phyloP scores from a whole-genome alignment of 2,329 filamentous ascomycete genomes.

The Raffaelea ambrosiae region DNA sequence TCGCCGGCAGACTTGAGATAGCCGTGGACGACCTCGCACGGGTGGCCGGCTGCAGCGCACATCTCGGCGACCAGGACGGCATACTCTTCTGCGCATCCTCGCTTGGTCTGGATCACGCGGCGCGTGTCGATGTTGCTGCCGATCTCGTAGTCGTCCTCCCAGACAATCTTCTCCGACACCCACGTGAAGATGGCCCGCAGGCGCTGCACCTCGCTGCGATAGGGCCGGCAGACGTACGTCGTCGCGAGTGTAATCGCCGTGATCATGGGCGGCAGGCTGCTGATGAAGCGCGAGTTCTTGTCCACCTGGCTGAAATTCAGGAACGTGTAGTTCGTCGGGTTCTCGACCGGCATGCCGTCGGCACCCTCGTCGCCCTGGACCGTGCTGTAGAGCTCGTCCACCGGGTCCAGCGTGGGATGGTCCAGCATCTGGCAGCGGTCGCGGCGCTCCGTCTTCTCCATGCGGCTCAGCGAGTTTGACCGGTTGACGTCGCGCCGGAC shows the following conservation, averaged over 20 bases:
- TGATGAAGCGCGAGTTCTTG: constrained; percentile 90
- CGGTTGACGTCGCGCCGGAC: constrained; percentile 92
- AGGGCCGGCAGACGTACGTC: constrained; percentile 86
- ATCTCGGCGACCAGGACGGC: constrained; percentile 84
- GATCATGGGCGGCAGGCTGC: constrained; percentile 70
- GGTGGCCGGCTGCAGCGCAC: constrained; percentile 82
- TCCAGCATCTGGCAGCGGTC: constrained; percentile 95
- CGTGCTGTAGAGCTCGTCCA: constrained; percentile 78
- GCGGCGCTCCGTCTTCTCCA: constrained; percentile 73
- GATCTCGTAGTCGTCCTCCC: constrained; percentile 94
- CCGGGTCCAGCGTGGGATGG: constrained; percentile 75
- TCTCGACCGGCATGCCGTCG: constrained; percentile 72
- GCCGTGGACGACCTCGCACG: constrained; percentile 78
- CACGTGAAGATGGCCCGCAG: constrained; percentile 94
- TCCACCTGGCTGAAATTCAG: constrained; percentile 84
- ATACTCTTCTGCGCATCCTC: constrained; percentile 83
- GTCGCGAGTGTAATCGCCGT: constrained; percentile 78
- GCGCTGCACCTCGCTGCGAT: constrained; percentile 87
- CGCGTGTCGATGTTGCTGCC: constrained; percentile 71
- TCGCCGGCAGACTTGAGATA: constrained; percentile 91
- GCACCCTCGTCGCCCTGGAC: constrained; percentile 85
- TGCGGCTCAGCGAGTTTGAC: constrained; percentile 84
- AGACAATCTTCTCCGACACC: constrained; percentile 88
- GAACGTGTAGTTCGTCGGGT: constrained; percentile 71
- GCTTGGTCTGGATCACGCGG: constrained; percentile 73